A percentile compares a stretch with the other conserved stretches of the same genome.
phyloP scores from a whole-genome alignment of 345 rosid genomes.

The Reutealis trisperma region DNA sequence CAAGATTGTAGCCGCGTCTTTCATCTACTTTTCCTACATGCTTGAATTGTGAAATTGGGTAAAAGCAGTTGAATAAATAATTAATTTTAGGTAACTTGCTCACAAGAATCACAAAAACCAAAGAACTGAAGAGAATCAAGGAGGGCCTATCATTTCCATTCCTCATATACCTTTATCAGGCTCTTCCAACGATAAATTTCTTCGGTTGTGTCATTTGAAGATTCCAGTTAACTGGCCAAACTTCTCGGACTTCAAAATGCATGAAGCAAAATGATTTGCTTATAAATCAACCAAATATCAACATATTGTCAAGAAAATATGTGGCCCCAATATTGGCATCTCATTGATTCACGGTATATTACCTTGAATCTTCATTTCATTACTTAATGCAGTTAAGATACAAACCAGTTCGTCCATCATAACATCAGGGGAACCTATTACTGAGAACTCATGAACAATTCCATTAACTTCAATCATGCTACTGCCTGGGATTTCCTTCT shows the following conservation, averaged over 20 bases:
- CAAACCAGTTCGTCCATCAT: constrained; percentile 32
- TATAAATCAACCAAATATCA: background rate
- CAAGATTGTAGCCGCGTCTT: no score
- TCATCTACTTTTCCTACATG: no score
- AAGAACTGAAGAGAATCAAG: background rate
- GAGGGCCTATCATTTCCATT: no score
- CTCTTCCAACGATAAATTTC: background rate
- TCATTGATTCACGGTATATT: background rate
- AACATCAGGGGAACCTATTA: constrained; percentile 37
- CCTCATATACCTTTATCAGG: background rate
- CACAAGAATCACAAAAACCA: background rate
- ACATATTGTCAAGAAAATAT: background rate
- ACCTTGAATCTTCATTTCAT: constrained; percentile 31
- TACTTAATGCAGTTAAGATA: constrained; percentile 36
- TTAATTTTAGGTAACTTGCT: no score
- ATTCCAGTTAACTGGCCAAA: background rate
- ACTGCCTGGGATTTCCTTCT: constrained; percentile 54
- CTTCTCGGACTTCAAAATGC: background rate
- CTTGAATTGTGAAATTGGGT: no score
- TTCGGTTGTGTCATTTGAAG: background rate
- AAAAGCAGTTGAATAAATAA: no score
- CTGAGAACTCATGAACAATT: constrained; percentile 50
- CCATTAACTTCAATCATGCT: constrained; percentile 64
- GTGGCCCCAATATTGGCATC: background rate
- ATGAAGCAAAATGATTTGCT: background rate